A percentile compares a stretch with the other conserved stretches of the same genome.
These are phyloP conservation scores for Mollisia scopiformis DNA, from an alignment of 2,329 filamentous ascomycete genomes.

Conservation along the genomic window DNA sequence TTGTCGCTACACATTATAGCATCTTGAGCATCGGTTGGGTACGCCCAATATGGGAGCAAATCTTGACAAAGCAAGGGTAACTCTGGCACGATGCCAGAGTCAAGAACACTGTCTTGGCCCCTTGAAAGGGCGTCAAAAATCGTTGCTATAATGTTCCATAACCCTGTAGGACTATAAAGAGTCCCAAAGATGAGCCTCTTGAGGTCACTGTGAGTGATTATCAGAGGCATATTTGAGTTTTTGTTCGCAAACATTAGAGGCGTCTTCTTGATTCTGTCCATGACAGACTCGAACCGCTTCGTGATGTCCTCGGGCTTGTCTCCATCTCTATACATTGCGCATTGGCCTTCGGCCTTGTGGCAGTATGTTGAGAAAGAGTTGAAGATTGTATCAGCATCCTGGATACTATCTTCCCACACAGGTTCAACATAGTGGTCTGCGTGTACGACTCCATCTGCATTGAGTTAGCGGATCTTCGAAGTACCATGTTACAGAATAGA, in stretches of 20 bases:
- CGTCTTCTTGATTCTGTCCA: constrained; percentile 43
- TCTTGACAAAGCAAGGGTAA: constrained; percentile 16
- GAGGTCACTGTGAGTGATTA: constrained; percentile 34
- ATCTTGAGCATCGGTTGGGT: constrained; percentile 26
- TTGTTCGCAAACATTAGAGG: constrained; percentile 31
- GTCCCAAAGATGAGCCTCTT: constrained; percentile 29
- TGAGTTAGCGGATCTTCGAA: too few relatives aligned
- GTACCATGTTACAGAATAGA: too few relatives aligned
- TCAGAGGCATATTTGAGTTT: constrained; percentile 20
- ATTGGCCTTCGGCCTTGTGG: constrained; percentile 36
- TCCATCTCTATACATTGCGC: constrained; percentile 29
- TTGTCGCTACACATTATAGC: constrained; percentile 37
- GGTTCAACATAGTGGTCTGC: constrained; percentile 30
- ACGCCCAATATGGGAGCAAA: constrained; percentile 11
- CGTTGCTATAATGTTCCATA: constrained; percentile 30
- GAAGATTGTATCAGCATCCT: constrained; percentile 33
- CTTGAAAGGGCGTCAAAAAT: constrained; percentile 30
- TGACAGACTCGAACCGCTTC: constrained; percentile 36
- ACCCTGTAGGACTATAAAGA: constrained; percentile 32
- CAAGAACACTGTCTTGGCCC: constrained; percentile 40
- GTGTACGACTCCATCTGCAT: constrained; percentile 36
- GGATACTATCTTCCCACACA: constrained; percentile 25
- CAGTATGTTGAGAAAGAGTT: constrained; percentile 36
- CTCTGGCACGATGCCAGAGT: neutral
- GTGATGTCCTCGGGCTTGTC: constrained; percentile 28